A percentile compares a stretch with the other conserved stretches of the same genome.
Conservation (phyloP, 2,329 filamentous ascomycete genomes). For the Talaromyces sp. region DNA sequence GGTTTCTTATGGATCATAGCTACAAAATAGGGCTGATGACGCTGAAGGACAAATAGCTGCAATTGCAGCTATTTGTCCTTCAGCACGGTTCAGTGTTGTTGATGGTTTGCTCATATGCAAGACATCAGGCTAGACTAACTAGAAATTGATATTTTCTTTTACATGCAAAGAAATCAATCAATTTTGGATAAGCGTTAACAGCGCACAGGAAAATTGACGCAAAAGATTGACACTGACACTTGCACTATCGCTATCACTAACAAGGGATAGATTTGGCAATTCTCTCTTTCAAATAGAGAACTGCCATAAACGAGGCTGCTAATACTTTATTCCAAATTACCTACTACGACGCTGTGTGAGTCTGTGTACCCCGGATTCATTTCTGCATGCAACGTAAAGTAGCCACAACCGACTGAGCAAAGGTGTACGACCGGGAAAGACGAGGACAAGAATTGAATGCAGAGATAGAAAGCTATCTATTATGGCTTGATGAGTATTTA, state of each 20-base stretch:
- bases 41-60: no score
- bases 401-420: neutral
- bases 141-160: neutral
- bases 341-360: constrained; percentile 8
- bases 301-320: neutral
- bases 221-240: neutral
- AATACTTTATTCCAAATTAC: neutral
- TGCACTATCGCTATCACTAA: no score
- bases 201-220: neutral
- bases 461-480: neutral
- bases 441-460: neutral
- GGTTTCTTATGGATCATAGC: neutral
- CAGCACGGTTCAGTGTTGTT: neutral
- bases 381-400: constrained; percentile 11
- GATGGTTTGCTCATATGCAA: neutral
- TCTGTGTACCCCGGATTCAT: constrained; percentile 12
- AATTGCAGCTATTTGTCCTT: no score
- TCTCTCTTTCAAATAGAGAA: neutral
- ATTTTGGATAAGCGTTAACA: neutral
- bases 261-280: neutral
- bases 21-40: neutral
- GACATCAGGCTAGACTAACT: neutral
- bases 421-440: neutral
- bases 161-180: neutral
- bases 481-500: neutral